Base-by-base conservation (phyloP, 768 basidiomycete species). In the Lentinus brumalis region DNA sequence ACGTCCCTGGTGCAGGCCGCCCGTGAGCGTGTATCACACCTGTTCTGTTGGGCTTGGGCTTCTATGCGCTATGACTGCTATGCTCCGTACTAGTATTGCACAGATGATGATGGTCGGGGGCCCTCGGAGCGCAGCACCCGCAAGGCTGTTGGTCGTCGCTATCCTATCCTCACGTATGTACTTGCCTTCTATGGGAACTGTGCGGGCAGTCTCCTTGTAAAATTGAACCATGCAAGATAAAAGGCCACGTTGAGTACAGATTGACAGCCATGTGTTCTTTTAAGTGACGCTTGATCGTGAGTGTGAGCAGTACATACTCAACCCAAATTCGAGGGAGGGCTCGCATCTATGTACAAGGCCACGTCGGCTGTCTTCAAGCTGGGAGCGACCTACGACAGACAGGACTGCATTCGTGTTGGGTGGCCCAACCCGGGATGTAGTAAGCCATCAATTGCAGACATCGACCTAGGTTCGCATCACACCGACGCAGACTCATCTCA, bases 1-100 rank as follows among this genome's bases (percentile, higher is more conserved):
- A 76, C 68, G 92, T 94, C 12, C 92, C 92, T 62, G 92, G 92
- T 68, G 91, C 92, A 71, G 92, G 79, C 53, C 85, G 82, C 64
- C 78, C 62, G 58, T 63, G 35, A 63, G 58, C 62, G 54, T 7
- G 21, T 44, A 45, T n/a, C 0, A 14, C 12, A 14, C 52, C 7
- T 30, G 26, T 16, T 35, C 29, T 16, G 53, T 38, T 12, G 61
- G 47, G 61, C 35, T 51, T 56, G 57, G 62, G 62, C 56, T 59
- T 50, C 3, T 53, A 59, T 63, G 62, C 62, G 55, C 55, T 63
- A 63, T 63, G 62, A 59, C 57, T 55, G 49, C 57, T 63, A 63
- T 63, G 62, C 57, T 56, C 50, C 57, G 54, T 63, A 63, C 50
- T 63, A 54, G 53, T 56, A 54, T 53, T 52, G 38, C 50, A 47